A percentile compares a stretch with the other conserved stretches of the same genome.
phyloP scores from a whole-genome alignment of 1,139 yeast species.

The Schwanniomyces etchellsii region DNA sequence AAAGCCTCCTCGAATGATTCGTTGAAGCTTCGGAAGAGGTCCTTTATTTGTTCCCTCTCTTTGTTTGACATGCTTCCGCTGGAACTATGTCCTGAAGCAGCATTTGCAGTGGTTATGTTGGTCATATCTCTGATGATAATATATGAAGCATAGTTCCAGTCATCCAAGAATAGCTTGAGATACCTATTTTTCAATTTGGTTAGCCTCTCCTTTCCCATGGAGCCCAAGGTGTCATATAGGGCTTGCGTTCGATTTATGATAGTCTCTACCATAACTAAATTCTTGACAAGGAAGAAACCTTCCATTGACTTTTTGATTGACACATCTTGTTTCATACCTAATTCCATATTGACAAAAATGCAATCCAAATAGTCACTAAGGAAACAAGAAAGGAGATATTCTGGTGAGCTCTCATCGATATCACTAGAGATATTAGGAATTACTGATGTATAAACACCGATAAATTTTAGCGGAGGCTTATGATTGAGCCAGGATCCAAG shows the following conservation, averaged over 20 bases:
- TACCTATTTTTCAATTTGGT: slow-evolving; percentile 70
- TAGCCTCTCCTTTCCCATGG: slow-evolving; percentile 60
- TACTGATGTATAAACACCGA: slow-evolving; percentile 44
- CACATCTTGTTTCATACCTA: slow-evolving; percentile 39
- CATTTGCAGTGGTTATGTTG: slow-evolving; percentile 38
- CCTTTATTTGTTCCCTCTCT: slow-evolving; percentile 81
- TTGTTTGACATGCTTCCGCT: slow-evolving; percentile 42
- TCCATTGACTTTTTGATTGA: slow-evolving; percentile 44
- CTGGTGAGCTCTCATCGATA: slow-evolving; percentile 34
- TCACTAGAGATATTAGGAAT: slow-evolving; percentile 25
- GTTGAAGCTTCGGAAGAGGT: slow-evolving; percentile 76
- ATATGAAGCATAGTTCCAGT: slow-evolving; percentile 79
- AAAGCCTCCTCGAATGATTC: slow-evolving; percentile 75
- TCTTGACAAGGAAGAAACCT: slow-evolving; percentile 71
- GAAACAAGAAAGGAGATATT: slow-evolving; percentile 54
- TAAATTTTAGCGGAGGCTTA: slow-evolving; percentile 46
- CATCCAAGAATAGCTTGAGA: slow-evolving; percentile 68
- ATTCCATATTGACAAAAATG: slow-evolving; percentile 54
- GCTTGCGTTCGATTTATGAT: slow-evolving; percentile 56
- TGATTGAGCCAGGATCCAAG: slow-evolving; percentile 70
- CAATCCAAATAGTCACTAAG: slow-evolving; percentile 75
- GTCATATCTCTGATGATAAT: slow-evolving; percentile 68
- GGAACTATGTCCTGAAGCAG: slow-evolving; percentile 10
- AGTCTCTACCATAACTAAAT: slow-evolving; percentile 70
- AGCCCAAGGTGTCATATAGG: slow-evolving; percentile 52